These are phyloP conservation scores for Aspergillus cavernicola DNA, from an alignment of 495 filamentous ascomycete species.

Conservation along the genomic window DNA sequence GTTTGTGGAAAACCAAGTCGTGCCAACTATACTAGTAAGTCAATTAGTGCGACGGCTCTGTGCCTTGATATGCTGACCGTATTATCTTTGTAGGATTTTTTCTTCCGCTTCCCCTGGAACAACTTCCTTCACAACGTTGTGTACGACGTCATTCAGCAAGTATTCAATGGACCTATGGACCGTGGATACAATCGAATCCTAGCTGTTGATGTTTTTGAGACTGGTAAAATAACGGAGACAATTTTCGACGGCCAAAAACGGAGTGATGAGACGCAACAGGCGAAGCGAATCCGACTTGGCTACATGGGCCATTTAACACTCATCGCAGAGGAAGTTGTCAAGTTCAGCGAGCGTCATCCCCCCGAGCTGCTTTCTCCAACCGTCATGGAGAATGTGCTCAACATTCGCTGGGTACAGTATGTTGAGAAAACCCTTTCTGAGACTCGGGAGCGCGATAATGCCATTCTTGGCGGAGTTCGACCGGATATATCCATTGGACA, in stretches of 20 bases:
- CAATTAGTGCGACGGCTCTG: background rate
- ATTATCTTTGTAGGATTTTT: conserved; percentile 64
- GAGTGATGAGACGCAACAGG: conserved; percentile 77
- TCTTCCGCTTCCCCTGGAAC: conserved; percentile 99
- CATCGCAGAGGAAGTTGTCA: conserved; percentile 97
- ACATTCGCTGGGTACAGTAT: conserved; percentile 87
- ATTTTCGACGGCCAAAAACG: conserved; percentile 86
- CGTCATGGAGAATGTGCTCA: conserved; percentile 85
- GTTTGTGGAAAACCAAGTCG: conserved; percentile 90
- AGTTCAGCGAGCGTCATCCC: conserved; percentile 92
- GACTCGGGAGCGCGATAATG: conserved; percentile 94
- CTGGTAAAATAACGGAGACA: conserved; percentile 80
- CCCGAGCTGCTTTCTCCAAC: conserved; percentile 78
- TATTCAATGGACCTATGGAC: conserved; percentile 98
- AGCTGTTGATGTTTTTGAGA: conserved; percentile 90
- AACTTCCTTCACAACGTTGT: conserved; percentile 99
- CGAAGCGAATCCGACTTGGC: conserved; percentile 84
- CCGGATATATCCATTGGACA: conserved; percentile 76
- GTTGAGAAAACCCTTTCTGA: conserved; percentile 92
- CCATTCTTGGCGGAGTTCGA: conserved; percentile 92
- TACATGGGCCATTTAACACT: conserved; percentile 99
- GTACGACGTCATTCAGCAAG: conserved; percentile 98
- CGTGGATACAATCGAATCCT: conserved; percentile 88
- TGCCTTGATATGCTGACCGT: conserved; percentile 1
- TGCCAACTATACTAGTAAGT: conserved; percentile 91